Evolutionary conservation across 306 rosid genomes (phyloP), one percentile per base, ranked within the genome.

Genomic region (Fragaria iinumae): DNA sequence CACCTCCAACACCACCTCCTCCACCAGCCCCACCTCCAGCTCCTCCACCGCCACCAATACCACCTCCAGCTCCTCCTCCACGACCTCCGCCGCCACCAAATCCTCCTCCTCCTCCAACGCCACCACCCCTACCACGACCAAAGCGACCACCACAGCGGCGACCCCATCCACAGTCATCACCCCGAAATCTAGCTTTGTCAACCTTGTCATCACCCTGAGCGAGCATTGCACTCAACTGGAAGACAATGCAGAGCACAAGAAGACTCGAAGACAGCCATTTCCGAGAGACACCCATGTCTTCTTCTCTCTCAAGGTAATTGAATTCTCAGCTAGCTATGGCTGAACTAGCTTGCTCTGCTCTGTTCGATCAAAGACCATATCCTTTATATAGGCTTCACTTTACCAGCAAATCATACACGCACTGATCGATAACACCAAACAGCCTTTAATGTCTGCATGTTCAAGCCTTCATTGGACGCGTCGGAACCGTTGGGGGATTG

Each of bases 181-280:
- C 86, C 1, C 32, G 32, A 29, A 32, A 32, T 32, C 92, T 67
- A 2, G 63, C 75, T 71, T 81, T 45, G 56, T 88, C 76, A 70
- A 91, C 84, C 82, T 83, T 84, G 11, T 77, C 66, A 84, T 90
- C 97, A 25, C 89, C 93, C 48, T 86, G 76, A 62, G 76, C 39
- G 34, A 41, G n/a, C 6, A 71, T 16, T 48, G 86, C 81, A 41
- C 88, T 88, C 77, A 88, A 55, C 38, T 86, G 86, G 64, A 91
- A 85, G 66, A 81, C 88, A 82, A 89, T 80, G 87, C 85, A 90
- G 0, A 91, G 77, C 32, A 84, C 67, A 5, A 88, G 66, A 84
- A 87, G 79, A 71, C 83, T 79, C 68, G 76, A 20, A 3, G 29
- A 72, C 52, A 80, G 39, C 98, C 94, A 88, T 86, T 82, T 89